phyloP scores from a whole-genome alignment of 306 rosid genomes.

The Lagenaria siceraria region DNA sequence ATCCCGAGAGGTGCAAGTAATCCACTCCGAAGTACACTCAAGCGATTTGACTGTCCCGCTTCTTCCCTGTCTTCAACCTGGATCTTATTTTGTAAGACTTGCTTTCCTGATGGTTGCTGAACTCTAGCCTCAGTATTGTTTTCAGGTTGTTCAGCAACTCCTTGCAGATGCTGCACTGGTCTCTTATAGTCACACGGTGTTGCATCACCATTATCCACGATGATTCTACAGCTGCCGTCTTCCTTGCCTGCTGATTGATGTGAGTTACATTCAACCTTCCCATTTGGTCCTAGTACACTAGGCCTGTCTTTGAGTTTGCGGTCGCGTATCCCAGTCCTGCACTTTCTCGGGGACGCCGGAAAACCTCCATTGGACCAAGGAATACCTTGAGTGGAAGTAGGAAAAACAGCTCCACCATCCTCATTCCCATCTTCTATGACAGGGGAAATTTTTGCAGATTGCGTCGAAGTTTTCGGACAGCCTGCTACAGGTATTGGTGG shows the following conservation, averaged over 20 bases:
- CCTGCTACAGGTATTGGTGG: conserved; percentile 38
- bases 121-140: conserved; percentile 34
- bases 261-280: conserved; percentile 51
- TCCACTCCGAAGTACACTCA: conserved; percentile 46
- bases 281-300: conserved; percentile 90
- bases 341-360: conserved; percentile 57
- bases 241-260: conserved; percentile 36
- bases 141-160: conserved; percentile 66
- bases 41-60: conserved; percentile 34
- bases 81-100: conserved; percentile 19
- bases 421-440: conserved; percentile 72
- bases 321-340: conserved; percentile 51
- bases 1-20: conserved; percentile 88
- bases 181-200: conserved; percentile 74
- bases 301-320: conserved; percentile 74
- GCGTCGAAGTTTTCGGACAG: conserved; percentile 33
- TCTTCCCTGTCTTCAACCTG: conserved; percentile 53
- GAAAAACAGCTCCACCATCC: conserved; percentile 31
- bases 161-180: conserved; percentile 55
- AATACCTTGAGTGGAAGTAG: conserved; percentile 39
- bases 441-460: conserved; percentile 43
- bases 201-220: conserved; percentile 62
- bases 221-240: too few relatives aligned
- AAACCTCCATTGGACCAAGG: conserved; percentile 86
- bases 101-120: conserved; percentile 39